A percentile compares a stretch with the other conserved stretches of the same genome.
These are phyloP conservation scores for Canna indica DNA, from an alignment of 176 grass and related monocot genomes.

Conservation along the genomic window DNA sequence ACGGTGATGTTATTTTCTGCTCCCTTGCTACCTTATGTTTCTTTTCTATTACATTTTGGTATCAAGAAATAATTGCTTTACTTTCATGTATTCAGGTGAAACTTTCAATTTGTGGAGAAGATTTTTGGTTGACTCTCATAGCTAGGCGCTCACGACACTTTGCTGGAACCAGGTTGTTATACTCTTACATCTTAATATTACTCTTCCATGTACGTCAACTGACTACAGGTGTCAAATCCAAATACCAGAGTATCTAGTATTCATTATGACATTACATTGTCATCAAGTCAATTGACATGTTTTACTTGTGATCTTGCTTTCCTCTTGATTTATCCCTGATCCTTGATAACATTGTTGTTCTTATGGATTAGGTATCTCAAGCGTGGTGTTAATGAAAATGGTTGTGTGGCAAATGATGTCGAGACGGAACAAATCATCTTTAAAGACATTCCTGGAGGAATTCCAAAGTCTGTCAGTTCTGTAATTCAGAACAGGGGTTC, in stretches of 20 bases:
- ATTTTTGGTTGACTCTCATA: conserved; percentile 77
- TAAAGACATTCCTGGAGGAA: conserved; percentile 35
- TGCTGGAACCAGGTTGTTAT: conserved; percentile 78
- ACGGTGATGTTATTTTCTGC: background rate
- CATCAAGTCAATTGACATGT: background rate
- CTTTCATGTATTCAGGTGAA: conserved; percentile 47
- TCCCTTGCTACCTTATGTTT: background rate
- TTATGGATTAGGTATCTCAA: conserved; percentile 80
- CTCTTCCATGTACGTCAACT: background rate
- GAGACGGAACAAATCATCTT: conserved; percentile 91
- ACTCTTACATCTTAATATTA: conserved; percentile 5
- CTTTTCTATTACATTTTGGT: background rate
- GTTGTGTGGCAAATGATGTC: conserved; percentile 94
- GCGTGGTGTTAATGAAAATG: conserved; percentile 74
- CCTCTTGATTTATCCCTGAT: background rate
- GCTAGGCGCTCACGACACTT: conserved; percentile 82
- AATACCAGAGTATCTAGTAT: background rate
- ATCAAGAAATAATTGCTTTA: background rate
- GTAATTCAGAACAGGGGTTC: conserved; percentile 95
- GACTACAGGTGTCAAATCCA: background rate
- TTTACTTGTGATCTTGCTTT: background rate
- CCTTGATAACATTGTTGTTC: background rate
- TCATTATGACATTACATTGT: no score
- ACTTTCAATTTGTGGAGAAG: conserved; percentile 55
- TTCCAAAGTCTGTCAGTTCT: conserved; percentile 64